Conservation (phyloP, 208 protist species). For the Ichthyophonus hoferi region DNA sequence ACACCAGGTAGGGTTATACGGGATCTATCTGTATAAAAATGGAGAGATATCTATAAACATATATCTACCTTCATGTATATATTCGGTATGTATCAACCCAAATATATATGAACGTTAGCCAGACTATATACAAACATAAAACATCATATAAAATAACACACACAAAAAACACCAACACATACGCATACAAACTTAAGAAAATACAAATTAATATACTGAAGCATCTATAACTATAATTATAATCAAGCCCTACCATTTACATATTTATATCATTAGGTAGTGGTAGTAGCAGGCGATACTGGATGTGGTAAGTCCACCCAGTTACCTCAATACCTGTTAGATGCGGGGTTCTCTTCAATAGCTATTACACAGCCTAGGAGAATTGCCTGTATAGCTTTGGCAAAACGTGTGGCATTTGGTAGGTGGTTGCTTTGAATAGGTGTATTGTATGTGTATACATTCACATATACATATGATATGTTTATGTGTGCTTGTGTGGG, state of each 20-base stretch:
- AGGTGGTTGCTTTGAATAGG: background rate
- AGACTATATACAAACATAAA: too few species aligned
- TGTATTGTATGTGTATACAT: background rate
- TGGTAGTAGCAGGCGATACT: slow-evolving; percentile 60
- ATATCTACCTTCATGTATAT: too few species aligned
- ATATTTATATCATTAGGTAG: slow-evolving; percentile 44
- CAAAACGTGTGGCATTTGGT: slow-evolving; percentile 49
- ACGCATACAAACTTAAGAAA: too few species aligned
- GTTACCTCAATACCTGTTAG: slow-evolving; percentile 53
- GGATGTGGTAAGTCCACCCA: slow-evolving; percentile 69
- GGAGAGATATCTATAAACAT: too few species aligned
- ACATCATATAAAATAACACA: too few species aligned
- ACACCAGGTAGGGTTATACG: background rate
- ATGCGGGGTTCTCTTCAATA: slow-evolving; percentile 51
- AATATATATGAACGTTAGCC: background rate
- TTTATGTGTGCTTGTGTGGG: too few species aligned
- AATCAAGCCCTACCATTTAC: too few species aligned
- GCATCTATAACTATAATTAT: too few species aligned
- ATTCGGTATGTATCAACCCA: too few species aligned
- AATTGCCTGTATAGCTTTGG: slow-evolving; percentile 51
- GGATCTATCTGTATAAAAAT: too few species aligned
- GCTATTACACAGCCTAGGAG: slow-evolving; percentile 55
- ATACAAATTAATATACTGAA: too few species aligned
- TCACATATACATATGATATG: background rate
- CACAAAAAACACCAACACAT: too few species aligned